Conservation (phyloP, 2,329 filamentous ascomycete species). For the Colletotrichum sublineola region DNA sequence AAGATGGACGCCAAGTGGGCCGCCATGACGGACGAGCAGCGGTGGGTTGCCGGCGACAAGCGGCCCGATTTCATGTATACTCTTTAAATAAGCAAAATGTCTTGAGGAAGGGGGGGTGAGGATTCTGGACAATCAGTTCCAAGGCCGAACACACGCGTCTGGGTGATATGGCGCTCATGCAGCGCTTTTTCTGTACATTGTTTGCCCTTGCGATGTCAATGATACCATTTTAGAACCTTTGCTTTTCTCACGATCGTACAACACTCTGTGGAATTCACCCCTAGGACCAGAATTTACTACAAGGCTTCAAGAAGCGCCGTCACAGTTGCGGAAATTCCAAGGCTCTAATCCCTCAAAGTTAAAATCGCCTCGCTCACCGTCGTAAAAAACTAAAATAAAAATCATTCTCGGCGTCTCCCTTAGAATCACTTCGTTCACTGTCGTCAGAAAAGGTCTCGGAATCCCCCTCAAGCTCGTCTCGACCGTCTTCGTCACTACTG, state of each 20-base stretch:
- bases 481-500: too few relatives aligned
- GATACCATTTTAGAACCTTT: background rate
- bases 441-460: background rate
- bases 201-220: background rate
- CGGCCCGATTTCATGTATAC: constrained; percentile 53
- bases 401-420: too few relatives aligned
- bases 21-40: constrained; percentile 67
- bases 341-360: too few relatives aligned
- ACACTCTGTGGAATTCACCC: too few relatives aligned
- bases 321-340: background rate
- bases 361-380: too few relatives aligned
- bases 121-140: too few relatives aligned
- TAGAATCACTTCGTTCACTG: too few relatives aligned
- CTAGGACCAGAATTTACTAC: too few relatives aligned
- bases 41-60: constrained; percentile 70
- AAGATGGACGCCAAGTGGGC: constrained; percentile 68
- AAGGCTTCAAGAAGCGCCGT: background rate
- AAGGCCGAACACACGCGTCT: background rate
- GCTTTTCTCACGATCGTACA: too few relatives aligned
- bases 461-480: too few relatives aligned
- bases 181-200: background rate
- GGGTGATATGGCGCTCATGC: background rate
- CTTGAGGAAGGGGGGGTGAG: too few relatives aligned
- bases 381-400: too few relatives aligned
- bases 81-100: constrained; percentile 38